Conservation (phyloP, 805 yeast genomes). For the Wickerhamiella galacta region DNA sequence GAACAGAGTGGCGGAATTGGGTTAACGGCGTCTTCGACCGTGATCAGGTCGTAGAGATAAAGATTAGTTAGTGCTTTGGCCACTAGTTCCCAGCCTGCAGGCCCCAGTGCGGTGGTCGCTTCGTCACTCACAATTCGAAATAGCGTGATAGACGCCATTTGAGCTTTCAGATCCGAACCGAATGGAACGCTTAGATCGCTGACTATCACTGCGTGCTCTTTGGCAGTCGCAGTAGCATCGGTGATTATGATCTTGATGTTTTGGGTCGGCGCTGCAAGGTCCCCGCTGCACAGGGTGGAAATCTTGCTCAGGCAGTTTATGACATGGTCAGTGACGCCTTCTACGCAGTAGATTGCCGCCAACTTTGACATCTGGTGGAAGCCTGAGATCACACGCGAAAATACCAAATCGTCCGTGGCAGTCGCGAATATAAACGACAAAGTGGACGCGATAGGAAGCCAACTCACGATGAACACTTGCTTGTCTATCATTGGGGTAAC, state of each 20-base stretch:
- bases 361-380: slow-evolving; percentile 72
- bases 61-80: slow-evolving; percentile 44
- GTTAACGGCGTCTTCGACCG: slow-evolving; percentile 37
- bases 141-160: slow-evolving; percentile 69
- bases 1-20: slow-evolving; percentile 45
- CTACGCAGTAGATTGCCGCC: slow-evolving; percentile 46
- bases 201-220: slow-evolving; percentile 44
- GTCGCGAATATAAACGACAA: slow-evolving; percentile 65
- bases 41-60: slow-evolving; percentile 54
- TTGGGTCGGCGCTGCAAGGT: slow-evolving; percentile 17
- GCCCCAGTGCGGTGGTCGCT: slow-evolving; percentile 26
- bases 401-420: slow-evolving; percentile 80
- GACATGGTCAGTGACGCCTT: slow-evolving; percentile 44
- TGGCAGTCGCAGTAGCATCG: slow-evolving; percentile 32
- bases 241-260: slow-evolving; percentile 23
- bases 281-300: slow-evolving; percentile 42
- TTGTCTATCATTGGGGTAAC: slow-evolving; percentile 39
- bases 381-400: slow-evolving; percentile 72
- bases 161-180: slow-evolving; percentile 86
- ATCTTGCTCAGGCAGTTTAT: slow-evolving; percentile 49
- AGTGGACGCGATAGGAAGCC: slow-evolving; percentile 51
- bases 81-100: slow-evolving; percentile 42
- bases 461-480: slow-evolving; percentile 47
- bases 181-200: slow-evolving; percentile 68
- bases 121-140: slow-evolving; percentile 58